These are phyloP conservation scores for Fusarium sterilihyphosum DNA, from an alignment of 2,329 filamentous ascomycete species.

Conservation along the genomic window DNA sequence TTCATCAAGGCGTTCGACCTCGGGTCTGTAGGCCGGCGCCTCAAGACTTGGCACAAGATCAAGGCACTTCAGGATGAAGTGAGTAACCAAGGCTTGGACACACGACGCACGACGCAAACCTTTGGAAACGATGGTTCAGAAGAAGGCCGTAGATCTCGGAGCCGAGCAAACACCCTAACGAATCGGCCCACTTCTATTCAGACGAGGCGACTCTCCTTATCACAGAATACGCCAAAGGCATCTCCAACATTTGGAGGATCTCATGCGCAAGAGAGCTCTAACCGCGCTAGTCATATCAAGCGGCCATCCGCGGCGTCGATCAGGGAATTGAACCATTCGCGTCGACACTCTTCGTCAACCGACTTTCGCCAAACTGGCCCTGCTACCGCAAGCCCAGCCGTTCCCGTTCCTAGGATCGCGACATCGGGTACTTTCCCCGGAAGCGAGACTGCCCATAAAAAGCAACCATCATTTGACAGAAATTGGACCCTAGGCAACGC, in stretches of 20 bases:
- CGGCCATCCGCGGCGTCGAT: conserved; percentile 84
- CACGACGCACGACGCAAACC: conserved; percentile 63
- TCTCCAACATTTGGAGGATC: conserved; percentile 56
- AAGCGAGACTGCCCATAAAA: conserved; percentile 62
- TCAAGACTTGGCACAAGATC: conserved; percentile 98
- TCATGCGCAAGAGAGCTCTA: conserved; percentile 57
- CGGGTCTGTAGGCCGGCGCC: conserved; percentile 85
- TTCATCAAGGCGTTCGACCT: conserved; percentile 97
- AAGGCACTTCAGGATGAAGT: conserved; percentile 91
- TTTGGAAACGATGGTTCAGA: conserved; percentile 71
- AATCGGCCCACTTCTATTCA: conserved; percentile 60
- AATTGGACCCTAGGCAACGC: conserved; percentile 74
- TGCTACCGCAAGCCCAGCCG: conserved; percentile 30
- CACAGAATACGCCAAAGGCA: conserved; percentile 58
- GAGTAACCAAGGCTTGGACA: conserved; percentile 57
- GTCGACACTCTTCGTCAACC: conserved; percentile 83
- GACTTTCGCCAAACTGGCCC: conserved; percentile 66
- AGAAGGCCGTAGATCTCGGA: conserved; percentile 60
- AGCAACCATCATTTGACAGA: conserved; percentile 75
- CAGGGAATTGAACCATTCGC: conserved; percentile 82
- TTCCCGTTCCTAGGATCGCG: conserved; percentile 52
- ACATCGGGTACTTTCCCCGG: conserved; percentile 56
- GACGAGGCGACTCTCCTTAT: conserved; percentile 59
- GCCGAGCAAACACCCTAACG: conserved; percentile 68
- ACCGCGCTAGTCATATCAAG: conserved; percentile 60